Evolutionary conservation across 129 eudicot species (phyloP), one percentile per base, ranked within the genome.

Genomic region (Tagetes patula): DNA sequence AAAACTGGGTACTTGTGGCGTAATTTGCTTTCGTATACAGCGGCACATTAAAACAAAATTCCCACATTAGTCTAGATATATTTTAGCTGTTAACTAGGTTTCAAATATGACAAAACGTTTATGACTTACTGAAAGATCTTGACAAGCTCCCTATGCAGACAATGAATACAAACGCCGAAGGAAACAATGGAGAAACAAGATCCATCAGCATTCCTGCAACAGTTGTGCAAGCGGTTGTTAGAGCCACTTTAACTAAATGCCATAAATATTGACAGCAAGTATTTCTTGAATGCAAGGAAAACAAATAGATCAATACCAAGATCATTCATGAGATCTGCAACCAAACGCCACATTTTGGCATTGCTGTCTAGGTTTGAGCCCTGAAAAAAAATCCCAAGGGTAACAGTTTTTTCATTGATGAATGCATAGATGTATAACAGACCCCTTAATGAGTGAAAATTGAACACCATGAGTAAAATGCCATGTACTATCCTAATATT

Each of bases 241-340:
- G 33, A 64, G 47, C 12, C 69, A 14, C 59, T 32, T 75, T 48
- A 52, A 72, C 14, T 43, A 7, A 39, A 52, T 31, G 46, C 38
- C 45, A 47, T 59, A 43, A 27, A 69, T 43, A 14, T 3, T 46
- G 61, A 56, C 52, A 68, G 0, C 61, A 58, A 0, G 37, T 37
- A 52, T 47, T 4, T 59, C 30, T 59, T 70, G 47, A 47, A 74
- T 53, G 6, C 37, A 70, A 62, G 71, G 46, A 66, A 75, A 37
- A 58, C 31, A 36, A 48, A 40, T 62, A 54, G 58, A 60, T 10
- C 32, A 65, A 61, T 92, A 95, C 99, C 99, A 78, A 95, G 93
- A 79, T 95, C 99, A 84, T 95, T 95, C 99, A 95, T 95, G 82
- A 95, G 88, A 87, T 95, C 99, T 73, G 99, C 99, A 80, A 95